phyloP scores from a whole-genome alignment of 805 yeast species.

The Wickerhamiella domercqiae region DNA sequence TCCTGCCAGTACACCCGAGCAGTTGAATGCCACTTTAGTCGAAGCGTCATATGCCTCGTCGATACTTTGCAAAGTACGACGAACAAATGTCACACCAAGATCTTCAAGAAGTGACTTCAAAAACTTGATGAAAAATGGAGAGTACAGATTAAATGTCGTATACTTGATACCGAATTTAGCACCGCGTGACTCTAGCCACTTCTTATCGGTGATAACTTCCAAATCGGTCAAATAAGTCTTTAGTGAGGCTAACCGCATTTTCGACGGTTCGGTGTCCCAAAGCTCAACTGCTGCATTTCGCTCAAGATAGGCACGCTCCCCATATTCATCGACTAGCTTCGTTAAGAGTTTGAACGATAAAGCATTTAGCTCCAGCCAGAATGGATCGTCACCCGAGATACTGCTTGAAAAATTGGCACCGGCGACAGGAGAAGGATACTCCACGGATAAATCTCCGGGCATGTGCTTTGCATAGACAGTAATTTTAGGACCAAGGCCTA shows the following conservation, averaged over 20 bases:
- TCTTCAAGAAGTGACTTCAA: constrained; percentile 31
- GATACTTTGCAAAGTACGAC: constrained; percentile 36
- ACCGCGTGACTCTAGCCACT: constrained; percentile 33
- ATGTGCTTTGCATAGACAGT: constrained; percentile 47
- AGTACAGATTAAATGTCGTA: constrained; percentile 54
- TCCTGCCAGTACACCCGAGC: constrained; percentile 61
- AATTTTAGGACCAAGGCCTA: constrained; percentile 29
- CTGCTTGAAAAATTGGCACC: constrained; percentile 43
- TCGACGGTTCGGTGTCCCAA: constrained; percentile 38
- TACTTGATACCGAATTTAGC: constrained; percentile 40
- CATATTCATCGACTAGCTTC: constrained; percentile 31
- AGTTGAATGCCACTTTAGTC: constrained; percentile 47
- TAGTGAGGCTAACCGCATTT: constrained; percentile 33
- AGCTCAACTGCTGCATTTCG: constrained; percentile 40
- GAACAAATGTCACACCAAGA: constrained; percentile 37
- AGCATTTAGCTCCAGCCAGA: constrained; percentile 38
- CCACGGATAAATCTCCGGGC: constrained; percentile 66
- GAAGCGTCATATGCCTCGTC: constrained; percentile 32
- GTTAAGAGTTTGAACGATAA: constrained; percentile 38
- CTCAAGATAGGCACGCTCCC: constrained; percentile 37
- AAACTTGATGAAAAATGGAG: constrained; percentile 43
- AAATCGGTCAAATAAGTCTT: constrained; percentile 36
- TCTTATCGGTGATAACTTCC: constrained; percentile 22
- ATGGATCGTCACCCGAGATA: constrained; percentile 43
- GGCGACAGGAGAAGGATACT: constrained; percentile 74